phyloP scores from a whole-genome alignment of 192 early-diverging fungal genomes.

The Umbelopsis vinacea region DNA sequence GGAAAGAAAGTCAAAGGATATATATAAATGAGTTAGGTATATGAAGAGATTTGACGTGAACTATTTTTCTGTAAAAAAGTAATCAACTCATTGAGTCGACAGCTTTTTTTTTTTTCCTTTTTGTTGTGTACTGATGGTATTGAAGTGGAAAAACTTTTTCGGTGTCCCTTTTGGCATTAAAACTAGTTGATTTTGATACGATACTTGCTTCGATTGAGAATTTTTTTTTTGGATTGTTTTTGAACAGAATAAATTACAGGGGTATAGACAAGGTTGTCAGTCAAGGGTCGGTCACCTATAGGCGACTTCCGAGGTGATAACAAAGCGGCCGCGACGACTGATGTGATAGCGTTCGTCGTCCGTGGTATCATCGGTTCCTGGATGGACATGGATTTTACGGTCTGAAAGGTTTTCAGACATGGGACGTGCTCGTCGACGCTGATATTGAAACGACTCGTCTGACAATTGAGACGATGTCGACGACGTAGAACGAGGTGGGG shows the following conservation, averaged over 20 bases:
- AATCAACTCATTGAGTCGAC: too few species aligned
- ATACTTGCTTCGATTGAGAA: background rate
- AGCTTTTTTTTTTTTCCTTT: too few species aligned
- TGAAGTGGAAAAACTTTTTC: too few species aligned
- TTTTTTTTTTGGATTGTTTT: background rate
- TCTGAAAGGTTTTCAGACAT: slow-evolving; percentile 19
- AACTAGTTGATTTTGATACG: background rate
- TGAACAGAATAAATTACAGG: slow-evolving; percentile 17
- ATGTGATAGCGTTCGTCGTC: slow-evolving; percentile 17
- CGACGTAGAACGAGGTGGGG: background rate
- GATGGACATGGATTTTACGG: background rate
- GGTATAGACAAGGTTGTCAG: background rate
- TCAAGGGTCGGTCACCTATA: background rate
- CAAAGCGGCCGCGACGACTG: slow-evolving; percentile 9
- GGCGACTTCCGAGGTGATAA: slow-evolving; percentile 8
- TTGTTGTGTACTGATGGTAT: too few species aligned
- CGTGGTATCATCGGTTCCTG: background rate
- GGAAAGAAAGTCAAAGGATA: too few species aligned
- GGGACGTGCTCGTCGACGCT: background rate
- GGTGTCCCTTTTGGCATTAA: too few species aligned
- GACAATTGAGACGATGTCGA: slow-evolving; percentile 13
- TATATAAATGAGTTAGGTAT: too few species aligned
- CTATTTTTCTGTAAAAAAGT: too few species aligned
- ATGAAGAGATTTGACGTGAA: too few species aligned
- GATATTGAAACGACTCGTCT: background rate